Evolutionary conservation across 2,329 filamentous ascomycete species (phyloP).

Genomic region (Leptodontidium sp.): DNA sequence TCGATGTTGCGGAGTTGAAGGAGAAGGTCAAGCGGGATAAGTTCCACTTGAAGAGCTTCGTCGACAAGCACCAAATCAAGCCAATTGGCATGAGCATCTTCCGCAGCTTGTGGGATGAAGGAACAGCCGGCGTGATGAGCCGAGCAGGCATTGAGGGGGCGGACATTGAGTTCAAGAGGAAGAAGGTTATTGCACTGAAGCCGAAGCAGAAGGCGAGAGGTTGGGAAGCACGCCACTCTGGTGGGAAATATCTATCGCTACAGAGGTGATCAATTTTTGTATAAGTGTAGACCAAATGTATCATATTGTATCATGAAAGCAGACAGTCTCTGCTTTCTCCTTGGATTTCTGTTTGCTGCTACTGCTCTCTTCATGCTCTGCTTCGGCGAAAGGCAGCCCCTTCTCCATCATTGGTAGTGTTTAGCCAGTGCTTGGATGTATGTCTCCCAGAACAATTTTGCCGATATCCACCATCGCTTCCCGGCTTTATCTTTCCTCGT

Average conservation of each 20-base stretch:
- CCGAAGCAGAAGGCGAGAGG: conserved; percentile 66
- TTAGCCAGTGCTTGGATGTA: too few species aligned
- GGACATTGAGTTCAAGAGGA: conserved; percentile 85
- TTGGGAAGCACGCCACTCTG: conserved; percentile 72
- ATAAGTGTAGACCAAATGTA: conserved; percentile 29
- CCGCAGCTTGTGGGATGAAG: conserved; percentile 88
- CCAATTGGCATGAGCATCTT: conserved; percentile 89
- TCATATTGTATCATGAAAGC: conserved; percentile 35
- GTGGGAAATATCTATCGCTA: conserved; percentile 69
- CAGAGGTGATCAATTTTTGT: conserved; percentile 37
- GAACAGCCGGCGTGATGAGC: conserved; percentile 86
- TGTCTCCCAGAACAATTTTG: too few species aligned
- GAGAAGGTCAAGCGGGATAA: conserved; percentile 65
- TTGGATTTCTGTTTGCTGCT: background rate
- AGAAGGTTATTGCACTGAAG: conserved; percentile 75
- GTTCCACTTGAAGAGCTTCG: conserved; percentile 80
- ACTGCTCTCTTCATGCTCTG: background rate
- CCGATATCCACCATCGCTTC: too few species aligned
- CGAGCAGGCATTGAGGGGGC: conserved; percentile 77
- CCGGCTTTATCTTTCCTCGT: too few species aligned
- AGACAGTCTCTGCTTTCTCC: conserved; percentile 6
- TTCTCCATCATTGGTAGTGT: too few species aligned
- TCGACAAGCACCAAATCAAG: conserved; percentile 71
- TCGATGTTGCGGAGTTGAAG: conserved; percentile 67
- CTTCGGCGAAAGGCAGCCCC: too few species aligned